Evolutionary conservation across 2,329 filamentous ascomycete genomes (phyloP), one percentile per base, ranked within the genome.

Genomic region (Chalaropsis thielavioides): DNA sequence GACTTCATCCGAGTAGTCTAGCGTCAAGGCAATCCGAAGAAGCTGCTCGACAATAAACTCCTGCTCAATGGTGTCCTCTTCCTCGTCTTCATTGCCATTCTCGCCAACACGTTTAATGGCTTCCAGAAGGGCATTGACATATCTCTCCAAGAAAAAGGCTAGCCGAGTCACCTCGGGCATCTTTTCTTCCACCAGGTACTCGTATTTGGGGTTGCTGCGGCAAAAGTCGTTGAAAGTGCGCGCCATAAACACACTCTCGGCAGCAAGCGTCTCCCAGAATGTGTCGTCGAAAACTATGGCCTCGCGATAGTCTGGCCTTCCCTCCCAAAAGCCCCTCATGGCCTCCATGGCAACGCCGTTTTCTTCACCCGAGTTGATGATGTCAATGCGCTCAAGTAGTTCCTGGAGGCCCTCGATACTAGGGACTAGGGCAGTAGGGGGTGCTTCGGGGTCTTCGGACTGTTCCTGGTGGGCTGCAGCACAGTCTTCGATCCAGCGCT

Each of bases 401-500:
- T 99, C 94, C 2, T 94, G 81, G 5, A 99, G 79, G 0, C 88
- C 91, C n/a, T 92, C 87, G 10, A 94, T 82, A 67, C 81, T 92
- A 0, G 89, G 88, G 0, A 81, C 80, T 7, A 44, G 59, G 0
- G 82, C 80, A 11, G 67, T 65, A 11, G 65, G 49, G 5, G 82
- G 76, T 66, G 84, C 80, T 17, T 76, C 76, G 4, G 81, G 79
- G 60, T 81, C 80, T 38, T 81, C 81, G 10, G 81, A 77, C 46
- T 83, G 83, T 61, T 83, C 82, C 44, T 85, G 81, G 7, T 80
- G 78, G 1, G 82, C 79, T 1, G 87, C 87, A 5, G 89, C 91
- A 70, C 92, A 96, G 72, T 97, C 90, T 72, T 97, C 92, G 68
- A 99, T 92, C 94, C 94, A 99, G n/a, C 90, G 84, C 72, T 96